Evolutionary conservation across 163 green algal genomes (phyloP).

Genomic region (Scenedesmus sp.): DNA sequence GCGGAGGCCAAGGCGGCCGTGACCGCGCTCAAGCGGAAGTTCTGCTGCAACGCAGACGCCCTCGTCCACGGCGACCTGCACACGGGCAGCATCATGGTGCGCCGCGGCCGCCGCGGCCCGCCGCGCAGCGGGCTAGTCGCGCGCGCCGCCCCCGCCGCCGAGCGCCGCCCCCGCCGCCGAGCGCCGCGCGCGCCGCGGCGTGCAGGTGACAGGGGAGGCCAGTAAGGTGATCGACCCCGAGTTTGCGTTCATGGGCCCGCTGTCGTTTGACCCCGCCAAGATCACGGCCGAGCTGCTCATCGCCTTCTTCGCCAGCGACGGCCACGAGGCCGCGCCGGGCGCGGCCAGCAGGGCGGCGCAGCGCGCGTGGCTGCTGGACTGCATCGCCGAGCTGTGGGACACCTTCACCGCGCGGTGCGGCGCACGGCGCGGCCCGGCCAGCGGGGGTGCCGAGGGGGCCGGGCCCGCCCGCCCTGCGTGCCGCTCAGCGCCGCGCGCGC

Average conservation of each 20-base stretch:
- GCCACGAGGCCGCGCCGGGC: slow-evolving; percentile 60
- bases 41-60: slow-evolving; percentile 77
- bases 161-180: no score
- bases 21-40: slow-evolving; percentile 79
- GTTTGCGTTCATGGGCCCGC: slow-evolving; percentile 96
- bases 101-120: no score
- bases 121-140: no score
- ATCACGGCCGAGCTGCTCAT: slow-evolving; percentile 95
- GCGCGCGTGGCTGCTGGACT: slow-evolving; percentile 68
- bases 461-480: no score
- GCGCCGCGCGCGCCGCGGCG: no score
- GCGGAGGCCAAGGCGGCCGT: slow-evolving; percentile 62
- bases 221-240: slow-evolving; percentile 89
- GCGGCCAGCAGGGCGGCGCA: slow-evolving; percentile 29
- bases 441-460: no score
- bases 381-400: slow-evolving; percentile 61
- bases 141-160: no score
- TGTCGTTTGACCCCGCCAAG: slow-evolving; percentile 97
- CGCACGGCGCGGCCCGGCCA: no score
- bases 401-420: slow-evolving; percentile 56
- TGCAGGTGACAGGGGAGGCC: slow-evolving; percentile 50
- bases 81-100: slow-evolving; percentile 77
- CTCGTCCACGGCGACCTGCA: slow-evolving; percentile 98
- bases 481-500: no score
- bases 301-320: slow-evolving; percentile 87